Percentiles rank a stretch among this genome's conserved stretches.
Evolutionary conservation across 2,329 filamentous ascomycete species (phyloP).

Genomic region (Exophiala aquamarina): DNA sequence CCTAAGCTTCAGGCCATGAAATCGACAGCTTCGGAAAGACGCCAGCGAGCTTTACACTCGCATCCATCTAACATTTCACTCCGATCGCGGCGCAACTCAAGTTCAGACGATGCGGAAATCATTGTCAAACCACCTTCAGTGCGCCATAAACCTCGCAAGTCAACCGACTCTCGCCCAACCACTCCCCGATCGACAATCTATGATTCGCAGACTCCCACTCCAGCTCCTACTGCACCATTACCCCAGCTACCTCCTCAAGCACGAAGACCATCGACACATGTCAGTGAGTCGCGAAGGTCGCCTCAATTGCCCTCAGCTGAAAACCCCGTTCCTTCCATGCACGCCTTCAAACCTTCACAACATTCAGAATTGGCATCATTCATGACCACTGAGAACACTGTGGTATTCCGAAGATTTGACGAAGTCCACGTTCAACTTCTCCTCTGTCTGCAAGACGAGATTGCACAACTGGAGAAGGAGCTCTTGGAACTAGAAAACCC

Average conservation of each 20-base stretch:
- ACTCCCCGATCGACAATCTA: constrained; percentile 21
- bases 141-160: constrained; percentile 21
- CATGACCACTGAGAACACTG: constrained; percentile 26
- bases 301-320: constrained; percentile 5
- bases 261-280: constrained; percentile 17
- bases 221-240: constrained; percentile 24
- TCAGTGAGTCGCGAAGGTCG: constrained; percentile 4
- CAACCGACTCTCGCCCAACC: constrained; percentile 21
- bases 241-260: constrained; percentile 22
- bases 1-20: constrained; percentile 18
- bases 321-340: constrained; percentile 10
- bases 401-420: constrained; percentile 37
- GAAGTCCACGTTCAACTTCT: constrained; percentile 32
- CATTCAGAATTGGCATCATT: constrained; percentile 25
- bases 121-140: constrained; percentile 11
- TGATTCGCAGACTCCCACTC: constrained; percentile 21
- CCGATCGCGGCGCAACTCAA: constrained; percentile 16
- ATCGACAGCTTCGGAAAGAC: constrained; percentile 25
- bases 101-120: constrained; percentile 22
- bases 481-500: constrained; percentile 31
- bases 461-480: constrained; percentile 33
- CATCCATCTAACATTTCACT: constrained; percentile 24
- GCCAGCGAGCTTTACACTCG: constrained; percentile 25
- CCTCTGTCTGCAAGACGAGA: constrained; percentile 36
- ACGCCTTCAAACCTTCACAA: constrained; percentile 11